Base-by-base conservation (phyloP, 441 rosid species). In the Erodium moschatum region DNA sequence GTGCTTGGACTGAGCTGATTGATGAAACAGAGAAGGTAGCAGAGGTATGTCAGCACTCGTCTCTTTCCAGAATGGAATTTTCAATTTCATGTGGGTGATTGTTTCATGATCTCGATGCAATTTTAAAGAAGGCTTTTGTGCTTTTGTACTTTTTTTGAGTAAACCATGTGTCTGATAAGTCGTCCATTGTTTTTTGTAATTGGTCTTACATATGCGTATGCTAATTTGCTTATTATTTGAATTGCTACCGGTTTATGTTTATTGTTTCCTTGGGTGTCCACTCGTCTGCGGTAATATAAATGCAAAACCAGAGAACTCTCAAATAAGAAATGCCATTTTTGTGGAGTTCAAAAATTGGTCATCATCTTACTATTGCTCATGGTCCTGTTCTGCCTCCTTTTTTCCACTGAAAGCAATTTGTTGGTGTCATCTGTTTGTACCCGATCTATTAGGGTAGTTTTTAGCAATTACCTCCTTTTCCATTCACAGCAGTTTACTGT, bases 1-100 rank as follows among this genome's bases (percentile, higher is more conserved):
- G 85, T 79, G 85, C 97, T 64, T 89, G 97, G 99, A 90, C 91
- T 82, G 82, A 91, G 38, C 72, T 94, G 73, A 85, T 94, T 63
- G 97, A 91, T 27, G 99, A 89, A 77, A 89, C 97, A 16, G 99
- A 94, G 85, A 94, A 88, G 83, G 79, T 81, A 54, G 84, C 97
- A 27, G 91, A 85, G 97, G 99, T 91, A 82, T 80, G 77, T 64
- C 21, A 64, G 46, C 46, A 31, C 24, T 44, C 5, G 12, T 67
- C 29, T 12, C 69, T 27, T 15, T 58, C 27, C 27, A 15, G 13
- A 60, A 4, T 20, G 71, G 35, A 16, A 5, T 10, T 12, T 13
- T 52, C 8, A 38, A 5, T 38, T 5, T 5, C 44, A 38, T 38
- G 44, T 38, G 44, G 6, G 27, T 52, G 60, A 64, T 29, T 21